Evolutionary conservation across 2,329 filamentous ascomycete genomes (phyloP), one percentile per base, ranked within the genome.

Genomic region (Monosporascus sp.): DNA sequence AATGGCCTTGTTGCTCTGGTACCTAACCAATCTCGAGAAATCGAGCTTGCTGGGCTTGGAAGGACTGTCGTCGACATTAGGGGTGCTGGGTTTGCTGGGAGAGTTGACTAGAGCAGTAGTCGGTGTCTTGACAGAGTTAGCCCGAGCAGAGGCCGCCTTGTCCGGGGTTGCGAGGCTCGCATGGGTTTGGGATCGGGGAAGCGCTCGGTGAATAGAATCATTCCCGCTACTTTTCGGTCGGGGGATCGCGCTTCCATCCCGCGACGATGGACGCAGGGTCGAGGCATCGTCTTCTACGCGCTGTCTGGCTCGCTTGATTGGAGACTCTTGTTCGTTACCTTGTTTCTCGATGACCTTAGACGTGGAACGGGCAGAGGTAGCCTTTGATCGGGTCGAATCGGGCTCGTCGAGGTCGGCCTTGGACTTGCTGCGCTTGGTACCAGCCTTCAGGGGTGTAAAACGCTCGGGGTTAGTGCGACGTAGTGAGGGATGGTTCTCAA

Each of bases 401-500:
- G 74, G 65, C 38, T 88, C 84, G 57, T 87, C 82, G 38, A 91
- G 75, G 55, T 84, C 81, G 22, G 86, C 83, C 71, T 88, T 87
- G 51, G 77, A 73, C 19, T 72, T 72, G 41, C 64, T 68, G 16
- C 67, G 66, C 53, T 70, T 70, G 51, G 68, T 52, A 51, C 63
- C 58, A 11, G 64, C 61, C 51, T 74, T 85, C 43, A 73, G 67
- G 9, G 82, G 80, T n/a, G 80, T 79, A 58, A 76, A 70, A 8
- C 79, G 78, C 37, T 70, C 77, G 5, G 77, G 71, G 55, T 81
- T 77, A 22, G 80, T 79, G 57, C 89, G 80, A 74, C 86, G 94
- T 17, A 87, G 82, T 11, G 92, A 96, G 8, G 91, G 79, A 68
- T 97, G 92, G 57, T 86, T 86, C 44, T 85, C 89, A 65, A 97